A percentile compares a stretch with the other conserved stretches of the same genome.
These are phyloP conservation scores for Syzygium aromaticum DNA, from an alignment of 345 rosid species.

Conservation along the genomic window DNA sequence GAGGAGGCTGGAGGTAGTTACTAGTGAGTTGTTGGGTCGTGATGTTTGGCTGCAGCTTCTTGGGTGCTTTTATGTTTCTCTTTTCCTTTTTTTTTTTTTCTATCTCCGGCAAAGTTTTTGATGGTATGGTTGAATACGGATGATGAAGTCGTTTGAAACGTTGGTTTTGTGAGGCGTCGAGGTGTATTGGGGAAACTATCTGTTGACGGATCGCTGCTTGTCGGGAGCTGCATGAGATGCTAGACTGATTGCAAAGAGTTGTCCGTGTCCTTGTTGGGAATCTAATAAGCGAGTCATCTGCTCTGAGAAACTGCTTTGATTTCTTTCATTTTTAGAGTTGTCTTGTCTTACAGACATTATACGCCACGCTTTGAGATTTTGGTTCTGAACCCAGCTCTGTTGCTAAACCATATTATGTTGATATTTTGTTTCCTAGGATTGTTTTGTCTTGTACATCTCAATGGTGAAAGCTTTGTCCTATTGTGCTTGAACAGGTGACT, in stretches of 20 bases:
- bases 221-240: accelerated
- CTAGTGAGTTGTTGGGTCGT: background rate
- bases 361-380: background rate
- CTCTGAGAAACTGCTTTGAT: background rate
- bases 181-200: background rate
- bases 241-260: background rate
- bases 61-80: background rate
- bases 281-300: background rate
- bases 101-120: background rate
- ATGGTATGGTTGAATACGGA: background rate
- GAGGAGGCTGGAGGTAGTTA: background rate
- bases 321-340: background rate
- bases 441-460: background rate
- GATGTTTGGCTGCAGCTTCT: background rate
- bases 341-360: background rate
- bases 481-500: constrained; percentile 49
- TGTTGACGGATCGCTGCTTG: background rate
- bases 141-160: background rate
- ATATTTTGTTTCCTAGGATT: background rate
- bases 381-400: background rate
- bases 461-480: background rate
- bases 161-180: background rate
- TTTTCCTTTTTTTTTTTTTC: background rate
- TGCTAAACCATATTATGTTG: background rate
- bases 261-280: background rate